Conservation (phyloP, 2,329 filamentous ascomycete genomes). For the Verticillium isaacii region DNA sequence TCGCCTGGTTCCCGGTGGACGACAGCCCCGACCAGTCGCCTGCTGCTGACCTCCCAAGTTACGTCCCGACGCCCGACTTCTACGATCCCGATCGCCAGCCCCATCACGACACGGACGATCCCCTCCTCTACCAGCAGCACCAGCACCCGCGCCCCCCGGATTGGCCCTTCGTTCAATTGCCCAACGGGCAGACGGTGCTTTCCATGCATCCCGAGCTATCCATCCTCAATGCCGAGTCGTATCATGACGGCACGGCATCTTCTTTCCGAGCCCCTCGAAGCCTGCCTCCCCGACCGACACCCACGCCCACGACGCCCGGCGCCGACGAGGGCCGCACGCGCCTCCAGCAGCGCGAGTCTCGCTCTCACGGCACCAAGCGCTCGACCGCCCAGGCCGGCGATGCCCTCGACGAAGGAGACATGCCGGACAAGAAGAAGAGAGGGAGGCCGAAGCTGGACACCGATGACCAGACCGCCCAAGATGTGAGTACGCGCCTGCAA, state of each 20-base stretch:
- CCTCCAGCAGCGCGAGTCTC: background rate
- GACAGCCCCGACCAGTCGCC: background rate
- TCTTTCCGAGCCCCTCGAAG: slow-evolving; percentile 13
- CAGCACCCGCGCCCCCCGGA: background rate
- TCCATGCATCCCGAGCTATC: slow-evolving; percentile 28
- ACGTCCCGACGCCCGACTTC: background rate
- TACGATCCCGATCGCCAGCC: background rate
- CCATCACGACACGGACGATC: background rate
- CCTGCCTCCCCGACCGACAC: slow-evolving; percentile 11
- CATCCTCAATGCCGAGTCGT: slow-evolving; percentile 44
- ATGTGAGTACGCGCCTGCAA: slow-evolving; percentile 51
- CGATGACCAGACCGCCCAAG: slow-evolving; percentile 72
- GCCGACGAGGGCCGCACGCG: background rate
- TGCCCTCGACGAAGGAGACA: background rate
- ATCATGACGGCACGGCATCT: slow-evolving; percentile 27
- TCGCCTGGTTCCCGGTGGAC: background rate
- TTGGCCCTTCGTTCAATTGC: slow-evolving; percentile 5
- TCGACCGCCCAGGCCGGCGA: background rate
- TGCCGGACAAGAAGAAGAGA: slow-evolving; percentile 23
- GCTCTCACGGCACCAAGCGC: background rate
- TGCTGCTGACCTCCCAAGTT: background rate
- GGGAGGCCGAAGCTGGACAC: slow-evolving; percentile 72
- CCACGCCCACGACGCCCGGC: background rate
- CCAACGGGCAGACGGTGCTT: slow-evolving; percentile 3
- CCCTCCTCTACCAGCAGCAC: slow-evolving; percentile 1